Base-by-base conservation (phyloP, 140 eudicot species). In the Bidens hawaiensis region DNA sequence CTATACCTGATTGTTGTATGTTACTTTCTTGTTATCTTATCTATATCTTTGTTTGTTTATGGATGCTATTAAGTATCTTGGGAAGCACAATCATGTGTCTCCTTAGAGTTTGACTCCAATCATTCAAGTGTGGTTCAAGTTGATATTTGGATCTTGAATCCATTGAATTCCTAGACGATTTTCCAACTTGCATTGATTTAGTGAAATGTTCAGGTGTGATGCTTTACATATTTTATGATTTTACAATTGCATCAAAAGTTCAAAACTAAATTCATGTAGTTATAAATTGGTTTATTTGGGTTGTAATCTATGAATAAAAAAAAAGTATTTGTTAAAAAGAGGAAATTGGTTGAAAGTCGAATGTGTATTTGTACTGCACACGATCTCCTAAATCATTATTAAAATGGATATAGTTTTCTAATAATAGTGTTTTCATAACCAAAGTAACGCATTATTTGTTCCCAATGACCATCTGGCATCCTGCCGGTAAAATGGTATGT, bases 61-160 rank as follows among this genome's bases (percentile, higher is more conserved):
- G 48, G 47, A 28, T 42, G 36, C 30, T 68, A 41, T 15, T 68
- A n/a, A n/a, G n/a, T n/a, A 68, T 41, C 58, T 68, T 30, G 67
- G 61, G 24, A 60, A 43, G 16, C 61, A 49, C 53, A 60, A 12
- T 59, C 68, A 59, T 68, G 33, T 69, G 61, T 58, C 59, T 45
- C 53, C 41, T 38, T 23, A 41, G 13, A 67, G 24, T 36, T n/a
- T n/a, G 53, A 36, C 6, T 14, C 42, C 7, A 15, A 21, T 27
- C 43, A 26, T 38, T 17, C 15, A n/a, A n/a, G n/a, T n/a, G n/a
- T n/a, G n/a, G n/a, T n/a, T n/a, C n/a, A 53, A 24, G 57, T 34
- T 53, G 31, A 40, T 67, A 18, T 40, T 23, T 17, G 8, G 18
- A n/a, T 49, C 13, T 33, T 22, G 11, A 65, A 48, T 65, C 60